Base-by-base conservation (phyloP, 208 protist species). In the Leishmania amazonensis region DNA sequence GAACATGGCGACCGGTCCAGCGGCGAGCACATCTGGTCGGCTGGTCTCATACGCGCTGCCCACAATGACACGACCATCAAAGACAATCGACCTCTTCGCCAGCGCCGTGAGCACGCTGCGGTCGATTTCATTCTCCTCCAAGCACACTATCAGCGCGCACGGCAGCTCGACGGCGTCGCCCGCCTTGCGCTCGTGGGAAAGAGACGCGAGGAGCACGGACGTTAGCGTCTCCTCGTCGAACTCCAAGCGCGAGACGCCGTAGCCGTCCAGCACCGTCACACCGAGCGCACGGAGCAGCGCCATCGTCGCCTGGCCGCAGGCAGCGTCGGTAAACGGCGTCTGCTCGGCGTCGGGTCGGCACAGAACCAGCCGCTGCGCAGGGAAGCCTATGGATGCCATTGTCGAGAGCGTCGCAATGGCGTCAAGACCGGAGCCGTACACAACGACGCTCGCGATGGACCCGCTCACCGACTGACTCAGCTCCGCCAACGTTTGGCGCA, bases 11-110 rank as follows among this genome's bases (percentile, higher is more conserved):
- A 98, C 93, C n/a, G 96, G 94, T 0, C 96, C 96, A 28, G 93
- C 95, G 38, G 96, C 94, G 72, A 95, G 94, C 64, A 98, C 88
- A 38, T 80, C 75, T 13, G 90, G 87, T 78, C 98, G 90, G n/a
- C 92, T 97, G 19, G 96, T 98, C 78, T 89, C 87, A 78, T 98
- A 98, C 75, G 94, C 90, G 17, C 89, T 87, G 75, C 97, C 93
- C 7, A 98, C 94, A 87, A 98, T 98, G 31, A 98, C 91, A 73
- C 96, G 94, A 42, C 96, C 96, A 81, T 98, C 96, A 84, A 98
- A 98, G 15, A 98, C 96, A 74, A 98, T 97, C 65, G 92, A 95
- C 45, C 94, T 88, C 86, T 97, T 95, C 82, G 98, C 97, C 54
- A 98, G 84, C 38, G 95, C 92, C 0, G 93, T 93, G 38, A 98